Percentiles rank a stretch among this genome's conserved stretches.
These are phyloP conservation scores for Scedosporium aurantiacum DNA, from an alignment of 2,329 filamentous ascomycete genomes.

Conservation along the genomic window DNA sequence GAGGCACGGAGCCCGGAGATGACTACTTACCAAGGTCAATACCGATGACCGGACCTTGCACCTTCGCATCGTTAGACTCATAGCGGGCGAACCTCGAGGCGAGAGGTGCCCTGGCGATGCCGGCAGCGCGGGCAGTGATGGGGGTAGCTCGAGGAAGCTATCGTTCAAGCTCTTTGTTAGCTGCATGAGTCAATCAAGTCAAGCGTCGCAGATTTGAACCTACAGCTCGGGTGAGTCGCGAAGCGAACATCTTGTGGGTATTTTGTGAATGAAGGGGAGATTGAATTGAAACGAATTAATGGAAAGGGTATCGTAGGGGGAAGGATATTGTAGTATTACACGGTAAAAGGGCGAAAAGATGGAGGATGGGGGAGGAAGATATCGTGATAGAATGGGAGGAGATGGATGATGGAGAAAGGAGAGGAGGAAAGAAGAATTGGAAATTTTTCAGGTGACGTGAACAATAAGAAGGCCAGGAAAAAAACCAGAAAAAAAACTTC, in stretches of 20 bases:
- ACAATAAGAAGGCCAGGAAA: not conserved
- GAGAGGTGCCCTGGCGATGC: conserved; percentile 57
- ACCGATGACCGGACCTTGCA: conserved; percentile 92
- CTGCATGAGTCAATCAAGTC: not conserved
- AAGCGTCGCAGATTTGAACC: conserved; percentile 25
- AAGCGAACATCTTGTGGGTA: conserved; percentile 55
- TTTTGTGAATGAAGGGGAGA: conserved; percentile 20
- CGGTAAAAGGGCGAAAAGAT: conserved; percentile 22
- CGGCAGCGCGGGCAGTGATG: conserved; percentile 55
- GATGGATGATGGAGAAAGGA: conserved; percentile 16
- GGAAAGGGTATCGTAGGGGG: conserved; percentile 9
- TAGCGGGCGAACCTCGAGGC: conserved; percentile 66
- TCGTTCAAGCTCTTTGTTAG: conserved; percentile 15
- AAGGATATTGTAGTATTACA: conserved; percentile 13
- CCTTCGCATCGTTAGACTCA: conserved; percentile 62
- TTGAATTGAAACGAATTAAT: conserved; percentile 22
- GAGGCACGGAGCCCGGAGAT: not conserved
- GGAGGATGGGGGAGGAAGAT: conserved; percentile 16
- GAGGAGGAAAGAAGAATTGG: conserved; percentile 8
- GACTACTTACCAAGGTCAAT: conserved; percentile 77
- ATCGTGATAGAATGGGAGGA: conserved; percentile 11
- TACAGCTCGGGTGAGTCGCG: conserved; percentile 65
- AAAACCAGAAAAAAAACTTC: conserved; percentile 1
- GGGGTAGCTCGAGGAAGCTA: conserved; percentile 70
- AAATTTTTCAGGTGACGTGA: conserved; percentile 9